phyloP scores from a whole-genome alignment of 169 alveolate genomes.

The Plasmodium gallinaceum region DNA sequence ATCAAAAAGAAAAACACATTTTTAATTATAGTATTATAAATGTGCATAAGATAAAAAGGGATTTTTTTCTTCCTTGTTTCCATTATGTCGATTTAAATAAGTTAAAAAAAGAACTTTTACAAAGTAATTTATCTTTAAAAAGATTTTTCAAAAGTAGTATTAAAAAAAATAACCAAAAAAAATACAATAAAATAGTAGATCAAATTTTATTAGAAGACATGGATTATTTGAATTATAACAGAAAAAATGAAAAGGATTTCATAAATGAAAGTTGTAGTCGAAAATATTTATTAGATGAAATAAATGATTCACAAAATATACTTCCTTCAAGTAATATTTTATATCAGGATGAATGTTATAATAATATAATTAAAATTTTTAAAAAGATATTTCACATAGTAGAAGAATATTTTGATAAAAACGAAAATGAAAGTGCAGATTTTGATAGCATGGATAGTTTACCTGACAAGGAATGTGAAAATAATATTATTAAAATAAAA shows the following conservation, averaged over 20 bases:
- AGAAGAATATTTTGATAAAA: slow-evolving; percentile 6
- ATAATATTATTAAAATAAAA: no score
- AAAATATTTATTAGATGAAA: background rate
- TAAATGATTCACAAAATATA: no score
- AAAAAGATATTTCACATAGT: slow-evolving; percentile 16
- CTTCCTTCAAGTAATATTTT: no score
- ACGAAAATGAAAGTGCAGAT: background rate
- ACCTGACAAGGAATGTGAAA: no score
- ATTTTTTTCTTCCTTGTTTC: background rate
- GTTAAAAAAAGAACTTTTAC: background rate
- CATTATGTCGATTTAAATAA: background rate
- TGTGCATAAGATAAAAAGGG: background rate
- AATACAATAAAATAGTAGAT: no score
- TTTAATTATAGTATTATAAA: background rate
- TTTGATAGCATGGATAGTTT: no score
- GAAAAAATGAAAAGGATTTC: background rate
- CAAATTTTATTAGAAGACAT: background rate
- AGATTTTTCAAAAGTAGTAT: background rate
- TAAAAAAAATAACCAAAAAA: background rate
- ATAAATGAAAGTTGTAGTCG: background rate
- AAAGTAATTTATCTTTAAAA: background rate
- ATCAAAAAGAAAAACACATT: no score
- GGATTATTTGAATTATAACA: background rate
- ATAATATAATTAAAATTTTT: background rate
- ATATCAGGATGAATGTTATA: no score